Evolutionary conservation across 768 basidiomycete species (phyloP).

Genomic region (Rhizopogon vinicolor): DNA sequence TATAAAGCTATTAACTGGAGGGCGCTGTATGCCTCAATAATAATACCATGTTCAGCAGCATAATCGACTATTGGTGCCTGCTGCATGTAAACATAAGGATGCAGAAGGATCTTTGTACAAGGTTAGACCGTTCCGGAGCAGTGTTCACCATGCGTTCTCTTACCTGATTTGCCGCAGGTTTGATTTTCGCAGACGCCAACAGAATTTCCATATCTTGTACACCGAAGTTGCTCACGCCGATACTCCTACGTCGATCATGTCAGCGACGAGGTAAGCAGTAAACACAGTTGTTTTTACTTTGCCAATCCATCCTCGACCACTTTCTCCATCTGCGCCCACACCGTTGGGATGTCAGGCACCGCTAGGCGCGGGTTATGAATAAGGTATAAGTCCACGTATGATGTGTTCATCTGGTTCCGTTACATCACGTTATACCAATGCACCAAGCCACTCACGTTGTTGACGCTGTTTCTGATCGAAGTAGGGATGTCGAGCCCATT

Average conservation of each 20-base stretch:
- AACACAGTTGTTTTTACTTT: slow-evolving; percentile 34
- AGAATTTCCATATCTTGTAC: slow-evolving; percentile 49
- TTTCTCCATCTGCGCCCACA: slow-evolving; percentile 62
- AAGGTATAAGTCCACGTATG: slow-evolving; percentile 68
- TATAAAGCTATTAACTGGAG: slow-evolving; percentile 42
- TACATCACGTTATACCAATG: not conserved
- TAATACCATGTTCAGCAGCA: slow-evolving; percentile 51
- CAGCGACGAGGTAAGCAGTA: not conserved
- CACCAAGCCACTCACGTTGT: slow-evolving; percentile 38
- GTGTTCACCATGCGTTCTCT: not conserved
- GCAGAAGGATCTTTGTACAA: slow-evolving; percentile 51
- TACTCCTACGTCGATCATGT: slow-evolving; percentile 40
- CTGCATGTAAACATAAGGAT: slow-evolving; percentile 61
- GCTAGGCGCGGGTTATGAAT: slow-evolving; percentile 57
- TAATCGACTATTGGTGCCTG: slow-evolving; percentile 56
- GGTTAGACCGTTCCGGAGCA: not conserved
- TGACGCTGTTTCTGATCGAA: slow-evolving; percentile 52
- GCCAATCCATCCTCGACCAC: slow-evolving; percentile 51
- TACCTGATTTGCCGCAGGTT: slow-evolving; percentile 68
- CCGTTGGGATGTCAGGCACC: slow-evolving; percentile 52
- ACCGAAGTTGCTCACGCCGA: slow-evolving; percentile 69
- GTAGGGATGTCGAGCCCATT: slow-evolving; percentile 48
- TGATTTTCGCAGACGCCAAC: slow-evolving; percentile 54
- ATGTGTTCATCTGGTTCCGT: slow-evolving; percentile 48
- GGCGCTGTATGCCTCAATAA: slow-evolving; percentile 68